These are phyloP conservation scores for Penicillium tannophilum DNA, from an alignment of 495 filamentous ascomycete genomes.

Conservation along the genomic window DNA sequence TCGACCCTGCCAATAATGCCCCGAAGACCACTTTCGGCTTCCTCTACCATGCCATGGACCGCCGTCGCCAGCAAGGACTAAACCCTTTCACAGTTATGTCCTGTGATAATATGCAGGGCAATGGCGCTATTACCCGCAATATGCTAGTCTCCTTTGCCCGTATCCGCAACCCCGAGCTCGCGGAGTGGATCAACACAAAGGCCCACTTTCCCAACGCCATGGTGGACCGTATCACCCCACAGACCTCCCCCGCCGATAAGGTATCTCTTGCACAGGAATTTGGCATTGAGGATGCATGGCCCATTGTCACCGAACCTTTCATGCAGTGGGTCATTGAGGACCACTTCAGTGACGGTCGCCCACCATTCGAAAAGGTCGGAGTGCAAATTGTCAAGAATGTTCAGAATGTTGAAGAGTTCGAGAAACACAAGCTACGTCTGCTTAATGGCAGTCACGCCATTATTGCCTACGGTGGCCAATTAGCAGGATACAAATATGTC, in stretches of 20 bases:
- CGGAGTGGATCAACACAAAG: conserved; percentile 45
- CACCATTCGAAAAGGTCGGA: conserved; percentile 48
- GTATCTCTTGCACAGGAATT: conserved; percentile 37
- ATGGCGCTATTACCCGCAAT: conserved; percentile 50
- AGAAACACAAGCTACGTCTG: conserved; percentile 53
- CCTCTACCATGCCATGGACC: conserved; percentile 48
- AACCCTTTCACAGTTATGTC: conserved; percentile 54
- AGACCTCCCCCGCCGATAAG: conserved; percentile 44
- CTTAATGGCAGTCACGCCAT: conserved; percentile 52
- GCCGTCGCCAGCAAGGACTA: conserved; percentile 42
- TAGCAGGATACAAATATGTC: conserved; percentile 50
- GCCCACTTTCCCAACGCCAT: conserved; percentile 52
- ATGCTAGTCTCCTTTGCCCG: conserved; percentile 51
- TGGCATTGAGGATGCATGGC: conserved; percentile 49
- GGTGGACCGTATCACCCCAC: conserved; percentile 54
- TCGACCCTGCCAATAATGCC: conserved; percentile 35
- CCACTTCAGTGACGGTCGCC: conserved; percentile 49
- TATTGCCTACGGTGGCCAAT: conserved; percentile 46
- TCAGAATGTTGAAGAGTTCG: conserved; percentile 48
- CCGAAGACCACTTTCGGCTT: conserved; percentile 51
- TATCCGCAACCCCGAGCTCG: conserved; percentile 41
- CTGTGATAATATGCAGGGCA: conserved; percentile 56
- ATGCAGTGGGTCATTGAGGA: conserved; percentile 55
- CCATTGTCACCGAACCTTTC: conserved; percentile 53
- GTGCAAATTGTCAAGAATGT: conserved; percentile 50